These are phyloP conservation scores for Daldinia vernicosa DNA, from an alignment of 495 filamentous ascomycete genomes.

Conservation along the genomic window DNA sequence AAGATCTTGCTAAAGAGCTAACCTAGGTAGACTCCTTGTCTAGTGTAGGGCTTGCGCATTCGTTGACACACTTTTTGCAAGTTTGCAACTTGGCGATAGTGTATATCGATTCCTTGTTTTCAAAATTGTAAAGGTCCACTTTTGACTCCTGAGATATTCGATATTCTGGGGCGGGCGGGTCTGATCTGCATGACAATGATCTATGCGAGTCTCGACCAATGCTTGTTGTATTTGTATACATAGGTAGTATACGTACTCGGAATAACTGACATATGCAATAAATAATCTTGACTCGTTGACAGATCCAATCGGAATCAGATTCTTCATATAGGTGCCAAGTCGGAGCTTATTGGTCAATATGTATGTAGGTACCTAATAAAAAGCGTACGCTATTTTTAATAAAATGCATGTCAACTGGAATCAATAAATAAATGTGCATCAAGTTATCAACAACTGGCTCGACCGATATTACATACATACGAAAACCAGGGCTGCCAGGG, in stretches of 20 bases:
- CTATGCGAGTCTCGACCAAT: too few relatives aligned
- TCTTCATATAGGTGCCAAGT: not conserved
- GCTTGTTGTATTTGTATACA: too few relatives aligned
- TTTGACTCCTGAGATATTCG: constrained; percentile 27
- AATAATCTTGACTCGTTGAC: not conserved
- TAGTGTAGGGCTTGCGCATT: too few relatives aligned
- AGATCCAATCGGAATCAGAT: not conserved
- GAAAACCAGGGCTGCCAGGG: not conserved
- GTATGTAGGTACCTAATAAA: too few relatives aligned
- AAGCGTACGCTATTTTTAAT: not conserved
- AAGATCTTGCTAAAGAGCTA: too few relatives aligned
- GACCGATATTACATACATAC: not conserved
- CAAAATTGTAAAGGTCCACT: constrained; percentile 16
- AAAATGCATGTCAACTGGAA: not conserved
- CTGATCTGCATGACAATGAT: not conserved
- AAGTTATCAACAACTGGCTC: not conserved
- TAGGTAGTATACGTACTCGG: not conserved
- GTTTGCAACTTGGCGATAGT: not conserved
- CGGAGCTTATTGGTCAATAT: not conserved
- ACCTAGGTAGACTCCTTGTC: too few relatives aligned
- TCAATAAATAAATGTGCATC: not conserved
- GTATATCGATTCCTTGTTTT: constrained; percentile 2
- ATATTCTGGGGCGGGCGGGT: constrained; percentile 3
- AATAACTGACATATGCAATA: not conserved
- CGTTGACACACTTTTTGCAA: not conserved